phyloP scores from a whole-genome alignment of 148 eudicot species.

The Rhododendron simsii region DNA sequence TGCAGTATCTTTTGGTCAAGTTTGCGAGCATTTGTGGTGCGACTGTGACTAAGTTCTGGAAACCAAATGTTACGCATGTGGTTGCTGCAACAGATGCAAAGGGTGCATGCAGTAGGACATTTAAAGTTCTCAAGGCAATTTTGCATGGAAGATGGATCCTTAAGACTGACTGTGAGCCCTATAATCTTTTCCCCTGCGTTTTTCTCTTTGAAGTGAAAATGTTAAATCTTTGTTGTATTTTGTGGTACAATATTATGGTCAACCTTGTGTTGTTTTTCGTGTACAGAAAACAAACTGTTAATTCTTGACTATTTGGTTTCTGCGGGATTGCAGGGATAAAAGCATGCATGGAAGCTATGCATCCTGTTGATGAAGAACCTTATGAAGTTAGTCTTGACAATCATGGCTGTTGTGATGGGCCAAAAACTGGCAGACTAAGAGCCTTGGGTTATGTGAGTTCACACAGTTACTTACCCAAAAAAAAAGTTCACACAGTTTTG shows the following conservation, averaged over 20 bases:
- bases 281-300: background rate
- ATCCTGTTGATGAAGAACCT: constrained; percentile 59
- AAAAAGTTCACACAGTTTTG: constrained; percentile 14
- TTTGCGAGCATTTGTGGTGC: constrained; percentile 74
- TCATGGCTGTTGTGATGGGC: constrained; percentile 66
- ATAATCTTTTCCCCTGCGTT: background rate
- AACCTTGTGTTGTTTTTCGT: background rate
- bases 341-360: constrained; percentile 52
- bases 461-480: background rate
- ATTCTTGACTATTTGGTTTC: background rate
- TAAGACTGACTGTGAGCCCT: constrained; percentile 60
- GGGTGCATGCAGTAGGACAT: constrained; percentile 80
- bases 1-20: constrained; percentile 50
- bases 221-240: background rate
- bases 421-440: constrained; percentile 73
- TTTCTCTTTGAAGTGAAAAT: background rate
- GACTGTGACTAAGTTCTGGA: constrained; percentile 57
- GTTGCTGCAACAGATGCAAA: constrained; percentile 82
- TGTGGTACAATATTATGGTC: background rate
- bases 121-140: constrained; percentile 88
- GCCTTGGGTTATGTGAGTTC: constrained; percentile 46
- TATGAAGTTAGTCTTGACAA: constrained; percentile 71
- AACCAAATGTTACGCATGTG: constrained; percentile 78
- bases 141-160: constrained; percentile 83
- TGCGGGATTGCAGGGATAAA: constrained; percentile 52